phyloP scores from a whole-genome alignment of 1,139 yeast species.

The Arxiozyma slooffiae region DNA sequence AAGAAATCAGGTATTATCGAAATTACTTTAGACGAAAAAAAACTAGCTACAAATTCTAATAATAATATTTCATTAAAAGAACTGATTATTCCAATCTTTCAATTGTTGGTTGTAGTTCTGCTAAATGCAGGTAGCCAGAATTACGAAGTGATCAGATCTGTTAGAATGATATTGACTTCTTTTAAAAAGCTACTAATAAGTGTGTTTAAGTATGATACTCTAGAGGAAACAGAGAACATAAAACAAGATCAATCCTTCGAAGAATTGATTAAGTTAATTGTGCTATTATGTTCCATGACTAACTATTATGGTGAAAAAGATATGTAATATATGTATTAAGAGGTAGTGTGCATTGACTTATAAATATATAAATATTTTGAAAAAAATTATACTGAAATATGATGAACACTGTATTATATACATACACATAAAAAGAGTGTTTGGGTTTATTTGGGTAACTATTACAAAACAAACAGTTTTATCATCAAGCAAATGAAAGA shows the following conservation, averaged over 20 bases:
- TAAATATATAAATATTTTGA: no score
- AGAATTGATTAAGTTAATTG: conserved; percentile 47
- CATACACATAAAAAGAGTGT: no score
- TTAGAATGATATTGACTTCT: conserved; percentile 42
- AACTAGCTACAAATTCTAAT: conserved; percentile 30
- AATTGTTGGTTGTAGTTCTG: conserved; percentile 55
- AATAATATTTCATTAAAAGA: conserved; percentile 50
- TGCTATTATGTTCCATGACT: conserved; percentile 49
- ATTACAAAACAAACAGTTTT: neutral
- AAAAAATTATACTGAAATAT: neutral
- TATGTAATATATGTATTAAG: neutral
- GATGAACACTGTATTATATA: neutral
- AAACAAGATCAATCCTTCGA: conserved; percentile 17
- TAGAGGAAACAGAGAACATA: conserved; percentile 24
- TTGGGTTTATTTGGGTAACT: neutral
- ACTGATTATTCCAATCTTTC: conserved; percentile 67
- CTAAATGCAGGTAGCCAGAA: conserved; percentile 76
- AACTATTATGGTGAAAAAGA: conserved; percentile 29
- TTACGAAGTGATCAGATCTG: conserved; percentile 49
- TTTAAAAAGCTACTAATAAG: conserved; percentile 54
- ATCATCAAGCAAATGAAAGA: no score
- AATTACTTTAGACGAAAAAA: conserved; percentile 44
- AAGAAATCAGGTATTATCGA: conserved; percentile 31
- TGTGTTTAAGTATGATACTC: conserved; percentile 58
- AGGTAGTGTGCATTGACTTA: neutral